These are phyloP conservation scores for Logfia minima DNA, from an alignment of 129 eudicot genomes.

Conservation along the genomic window DNA sequence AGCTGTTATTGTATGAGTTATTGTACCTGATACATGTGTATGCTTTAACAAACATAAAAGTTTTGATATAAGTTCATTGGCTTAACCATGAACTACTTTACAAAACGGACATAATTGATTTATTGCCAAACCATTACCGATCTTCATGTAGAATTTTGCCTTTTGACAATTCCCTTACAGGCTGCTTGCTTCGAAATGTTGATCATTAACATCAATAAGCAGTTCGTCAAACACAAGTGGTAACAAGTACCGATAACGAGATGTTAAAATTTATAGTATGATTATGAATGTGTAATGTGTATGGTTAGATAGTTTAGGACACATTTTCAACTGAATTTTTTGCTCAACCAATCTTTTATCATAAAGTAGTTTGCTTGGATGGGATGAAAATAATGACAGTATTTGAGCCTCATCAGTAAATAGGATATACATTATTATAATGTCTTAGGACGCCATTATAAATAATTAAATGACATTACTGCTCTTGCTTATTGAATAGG, in stretches of 20 bases:
- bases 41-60: neutral
- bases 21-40: neutral
- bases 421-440: neutral
- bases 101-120: too few species aligned
- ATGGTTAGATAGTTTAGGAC: neutral
- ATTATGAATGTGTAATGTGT: neutral
- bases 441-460: too few species aligned
- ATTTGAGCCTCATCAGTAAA: constrained; percentile 7
- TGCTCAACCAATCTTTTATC: neutral
- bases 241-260: neutral
- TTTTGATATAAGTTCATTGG: too few species aligned
- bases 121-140: too few species aligned
- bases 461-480: neutral
- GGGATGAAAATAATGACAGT: neutral
- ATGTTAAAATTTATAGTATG: neutral
- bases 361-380: neutral
- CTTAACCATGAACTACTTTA: too few species aligned
- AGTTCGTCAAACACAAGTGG: too few species aligned
- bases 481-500: neutral
- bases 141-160: too few species aligned
- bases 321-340: neutral
- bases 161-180: too few species aligned
- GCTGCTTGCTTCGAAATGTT: too few species aligned
- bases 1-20: neutral
- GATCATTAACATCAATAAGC: too few species aligned